phyloP scores from a whole-genome alignment of 345 rosid genomes.

The Linum trigynum region DNA sequence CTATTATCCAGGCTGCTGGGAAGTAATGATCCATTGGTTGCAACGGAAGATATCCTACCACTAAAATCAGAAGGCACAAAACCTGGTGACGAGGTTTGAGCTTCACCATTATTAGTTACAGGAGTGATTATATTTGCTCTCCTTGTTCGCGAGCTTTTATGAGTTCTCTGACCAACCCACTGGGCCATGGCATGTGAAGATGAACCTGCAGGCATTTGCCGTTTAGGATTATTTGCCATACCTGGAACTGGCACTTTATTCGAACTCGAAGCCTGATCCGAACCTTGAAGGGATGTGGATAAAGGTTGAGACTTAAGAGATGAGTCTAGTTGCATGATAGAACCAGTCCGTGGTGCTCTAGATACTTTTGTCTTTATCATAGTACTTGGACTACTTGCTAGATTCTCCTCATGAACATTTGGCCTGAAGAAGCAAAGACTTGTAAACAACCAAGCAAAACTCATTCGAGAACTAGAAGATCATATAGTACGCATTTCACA shows the following conservation, averaged over 20 bases:
- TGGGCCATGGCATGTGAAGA: slow-evolving; percentile 74
- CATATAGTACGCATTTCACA: no score
- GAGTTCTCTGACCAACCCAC: slow-evolving; percentile 92
- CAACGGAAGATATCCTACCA: slow-evolving; percentile 44
- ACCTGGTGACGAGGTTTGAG: slow-evolving; percentile 47
- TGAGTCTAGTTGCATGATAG: slow-evolving; percentile 56
- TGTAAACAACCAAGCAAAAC: slow-evolving; percentile 12
- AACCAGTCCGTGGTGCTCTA: slow-evolving; percentile 57
- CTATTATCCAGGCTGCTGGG: slow-evolving; percentile 30
- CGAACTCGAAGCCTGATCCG: slow-evolving; percentile 37
- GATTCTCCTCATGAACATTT: slow-evolving; percentile 45
- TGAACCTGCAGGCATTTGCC: slow-evolving; percentile 38
- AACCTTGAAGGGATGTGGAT: slow-evolving; percentile 54
- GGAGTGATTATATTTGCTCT: slow-evolving; percentile 73
- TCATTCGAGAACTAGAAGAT: background rate
- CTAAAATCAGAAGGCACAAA: slow-evolving; percentile 47
- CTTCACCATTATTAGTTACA: slow-evolving; percentile 43
- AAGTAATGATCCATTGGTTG: slow-evolving; percentile 37
- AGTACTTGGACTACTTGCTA: slow-evolving; percentile 43
- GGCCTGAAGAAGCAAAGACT: slow-evolving; percentile 35
- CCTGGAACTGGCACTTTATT: slow-evolving; percentile 31
- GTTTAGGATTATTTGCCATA: slow-evolving; percentile 34
- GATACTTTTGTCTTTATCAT: slow-evolving; percentile 55
- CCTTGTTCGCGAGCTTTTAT: slow-evolving; percentile 75
- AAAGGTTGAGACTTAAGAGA: slow-evolving; percentile 46